Base-by-base conservation (phyloP, 345 rosid genomes). In the Eucalyptus sideroxylon region DNA sequence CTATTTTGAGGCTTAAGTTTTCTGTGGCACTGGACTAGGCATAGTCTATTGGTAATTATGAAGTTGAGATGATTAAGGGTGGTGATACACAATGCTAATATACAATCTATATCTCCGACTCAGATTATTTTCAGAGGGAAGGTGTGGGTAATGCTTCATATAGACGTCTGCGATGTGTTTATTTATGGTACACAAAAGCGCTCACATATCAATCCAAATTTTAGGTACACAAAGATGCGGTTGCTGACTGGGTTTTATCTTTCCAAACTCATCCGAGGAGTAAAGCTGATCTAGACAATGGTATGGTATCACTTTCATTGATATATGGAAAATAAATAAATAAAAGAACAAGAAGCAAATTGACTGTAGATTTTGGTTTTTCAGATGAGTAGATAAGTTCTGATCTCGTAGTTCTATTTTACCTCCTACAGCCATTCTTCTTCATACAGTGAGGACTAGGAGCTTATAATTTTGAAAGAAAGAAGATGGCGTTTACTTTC, bases 181-280 rank as follows among this genome's bases (percentile, higher is more conserved):
- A 77, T 40, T 40, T 40, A 40, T 37, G 85, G 30, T 40, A 44
- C 47, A 21, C 27, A 6, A 40, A 77, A 40, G 47, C 27, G 7
- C 30, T 77, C 47, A 77, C 30, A 3, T 77, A 77, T 77, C 45
- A 77, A 77, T 77, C 85, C 85, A 21, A 40, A 40, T 50, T 65
- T 88, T 72, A 50, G 90, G 62, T 90, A 56, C 98, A 95, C 77
- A 96, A 93, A 91, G 93, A 93, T 87, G 94, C 89, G 2, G 96
- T 96, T 92, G 91, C 92, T 23, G 90, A 87, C 56, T 98, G 99
- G 99, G 95, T 97, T 90, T 93, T 98, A 87, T 98, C 99, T 16
- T 95, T 98, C 69, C 98, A 94, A 89, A 95, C 96, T 89, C 90
- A 91, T 80, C 97, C 97, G 42, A 88, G 92, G 77, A 91, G 91